Evolutionary conservation across 768 basidiomycete genomes (phyloP), one percentile per base, ranked within the genome.

Genomic region (Dentipellis sp.): DNA sequence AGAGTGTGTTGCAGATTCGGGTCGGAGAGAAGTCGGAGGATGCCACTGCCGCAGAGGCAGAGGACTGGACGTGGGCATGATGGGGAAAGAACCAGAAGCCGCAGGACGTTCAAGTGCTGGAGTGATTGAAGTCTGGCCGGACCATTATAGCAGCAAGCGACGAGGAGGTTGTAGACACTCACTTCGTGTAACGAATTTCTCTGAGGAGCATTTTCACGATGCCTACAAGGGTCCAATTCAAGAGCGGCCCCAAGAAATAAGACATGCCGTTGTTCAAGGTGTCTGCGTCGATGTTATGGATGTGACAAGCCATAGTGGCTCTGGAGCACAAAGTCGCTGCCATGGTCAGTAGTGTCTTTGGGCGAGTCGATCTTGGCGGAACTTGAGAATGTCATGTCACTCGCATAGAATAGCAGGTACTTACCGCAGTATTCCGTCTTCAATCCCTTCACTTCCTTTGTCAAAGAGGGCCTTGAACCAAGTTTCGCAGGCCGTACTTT

Each of bases 381-480:
- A 38, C 5, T 12, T 47, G 19, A 34, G 51, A n/a, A 51, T 42
- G 8, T 29, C 45, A 52, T 19, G 10, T 16, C 5, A 22, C 19
- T 22, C 9, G 42, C 47, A 8, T 29, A 11, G 38, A 1, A 12
- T 37, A 12, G 14, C 39, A 21, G 36, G 17, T 8, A 47, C 56
- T 14, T 51, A 72, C 69, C 72, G 62, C n/a, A 74, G 61, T 17
- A 89, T 86, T 12, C 78, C 82, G 62, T 92, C 90, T 61, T 91
- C 90, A 23, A 92, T 91, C 1, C 90, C 90, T 66, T 91, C 90
- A 59, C 81, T 89, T 57, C 72, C 71, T 50, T 73, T 82, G 64
- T 90, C 88, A 66, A 91, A 91, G 23, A 92, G 72, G 0, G 86
- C 84, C 63, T 88, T 90, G 61, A 77, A 81, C 90, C 90, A 92